Evolutionary conservation across 2,329 filamentous ascomycete genomes (phyloP).

Genomic region (Chrysoporthe deuterocubensis): DNA sequence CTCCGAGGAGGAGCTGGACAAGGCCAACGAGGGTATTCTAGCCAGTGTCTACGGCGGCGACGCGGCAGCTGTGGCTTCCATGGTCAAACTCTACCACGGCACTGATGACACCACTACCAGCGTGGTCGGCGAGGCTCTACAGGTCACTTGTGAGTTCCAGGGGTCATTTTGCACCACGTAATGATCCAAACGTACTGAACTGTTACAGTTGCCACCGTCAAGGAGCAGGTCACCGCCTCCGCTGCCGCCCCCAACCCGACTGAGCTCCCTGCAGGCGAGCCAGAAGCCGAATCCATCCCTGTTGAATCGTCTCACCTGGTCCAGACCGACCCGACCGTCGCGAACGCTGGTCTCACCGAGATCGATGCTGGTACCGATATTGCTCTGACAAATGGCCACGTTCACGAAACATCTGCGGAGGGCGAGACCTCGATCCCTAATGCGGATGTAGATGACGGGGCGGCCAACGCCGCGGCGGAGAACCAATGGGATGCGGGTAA

Average conservation of each 20-base stretch:
- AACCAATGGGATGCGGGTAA: slow-evolving; percentile 65
- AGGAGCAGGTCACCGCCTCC: slow-evolving; percentile 59
- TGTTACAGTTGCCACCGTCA: slow-evolving; percentile 59
- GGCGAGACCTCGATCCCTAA: slow-evolving; percentile 50
- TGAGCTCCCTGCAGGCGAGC: slow-evolving; percentile 34
- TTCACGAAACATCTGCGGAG: slow-evolving; percentile 40
- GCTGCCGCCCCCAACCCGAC: slow-evolving; percentile 44
- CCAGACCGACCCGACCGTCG: slow-evolving; percentile 68
- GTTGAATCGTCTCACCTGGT: slow-evolving; percentile 36
- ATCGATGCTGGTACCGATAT: slow-evolving; percentile 55
- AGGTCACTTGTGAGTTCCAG: slow-evolving; percentile 71
- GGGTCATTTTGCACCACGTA: neutral
- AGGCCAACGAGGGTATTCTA: slow-evolving; percentile 79
- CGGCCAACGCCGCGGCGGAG: slow-evolving; percentile 65
- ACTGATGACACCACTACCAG: slow-evolving; percentile 68
- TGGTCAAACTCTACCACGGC: slow-evolving; percentile 77
- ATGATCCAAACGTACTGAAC: slow-evolving; percentile 31
- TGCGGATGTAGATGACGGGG: slow-evolving; percentile 54
- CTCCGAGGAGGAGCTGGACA: slow-evolving; percentile 70
- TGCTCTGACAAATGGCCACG: slow-evolving; percentile 48
- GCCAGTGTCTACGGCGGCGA: slow-evolving; percentile 80
- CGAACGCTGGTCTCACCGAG: slow-evolving; percentile 70
- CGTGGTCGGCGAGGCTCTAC: slow-evolving; percentile 66
- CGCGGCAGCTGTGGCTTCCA: slow-evolving; percentile 72
- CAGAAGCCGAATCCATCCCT: slow-evolving; percentile 38